A percentile compares a stretch with the other conserved stretches of the same genome.
phyloP scores from a whole-genome alignment of 2,329 filamentous ascomycete species.

The Coniochaeta sp. region DNA sequence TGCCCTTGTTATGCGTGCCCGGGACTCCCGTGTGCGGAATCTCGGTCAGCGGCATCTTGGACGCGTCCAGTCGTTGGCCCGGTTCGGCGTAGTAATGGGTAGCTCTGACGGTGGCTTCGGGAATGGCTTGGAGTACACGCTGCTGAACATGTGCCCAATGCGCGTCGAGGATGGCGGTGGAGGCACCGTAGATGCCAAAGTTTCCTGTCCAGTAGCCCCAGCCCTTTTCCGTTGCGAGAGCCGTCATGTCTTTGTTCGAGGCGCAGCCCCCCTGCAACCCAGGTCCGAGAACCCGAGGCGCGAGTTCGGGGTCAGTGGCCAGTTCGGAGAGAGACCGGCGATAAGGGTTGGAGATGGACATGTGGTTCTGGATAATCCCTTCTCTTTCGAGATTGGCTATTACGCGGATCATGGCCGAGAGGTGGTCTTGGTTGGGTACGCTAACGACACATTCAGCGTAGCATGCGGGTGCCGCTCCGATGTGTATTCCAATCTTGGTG shows the following conservation, averaged over 20 bases:
- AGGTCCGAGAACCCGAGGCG: background rate
- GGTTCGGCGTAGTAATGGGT: background rate
- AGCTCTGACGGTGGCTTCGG: background rate
- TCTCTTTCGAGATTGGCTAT: background rate
- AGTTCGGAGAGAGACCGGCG: background rate
- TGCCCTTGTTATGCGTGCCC: background rate
- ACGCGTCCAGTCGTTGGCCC: background rate
- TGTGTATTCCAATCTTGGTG: constrained; percentile 7
- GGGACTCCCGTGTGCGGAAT: constrained; percentile 7
- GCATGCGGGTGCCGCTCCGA: constrained; percentile 2
- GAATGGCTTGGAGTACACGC: background rate
- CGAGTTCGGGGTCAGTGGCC: background rate
- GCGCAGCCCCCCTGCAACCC: background rate
- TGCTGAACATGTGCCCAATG: background rate
- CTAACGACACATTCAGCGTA: constrained; percentile 4
- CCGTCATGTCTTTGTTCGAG: background rate
- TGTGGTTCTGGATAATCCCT: background rate
- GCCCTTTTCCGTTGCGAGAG: background rate
- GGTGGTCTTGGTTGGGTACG: background rate
- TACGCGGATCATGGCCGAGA: background rate
- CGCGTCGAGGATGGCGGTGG: background rate
- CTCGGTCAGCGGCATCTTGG: background rate
- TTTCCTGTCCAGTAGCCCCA: constrained; percentile 1
- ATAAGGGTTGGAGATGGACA: background rate
- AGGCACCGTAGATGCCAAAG: background rate